A percentile compares a stretch with the other conserved stretches of the same genome.
Evolutionary conservation across 106 monocot genomes (phyloP).

Genomic region (Phalaenopsis aphrodite): DNA sequence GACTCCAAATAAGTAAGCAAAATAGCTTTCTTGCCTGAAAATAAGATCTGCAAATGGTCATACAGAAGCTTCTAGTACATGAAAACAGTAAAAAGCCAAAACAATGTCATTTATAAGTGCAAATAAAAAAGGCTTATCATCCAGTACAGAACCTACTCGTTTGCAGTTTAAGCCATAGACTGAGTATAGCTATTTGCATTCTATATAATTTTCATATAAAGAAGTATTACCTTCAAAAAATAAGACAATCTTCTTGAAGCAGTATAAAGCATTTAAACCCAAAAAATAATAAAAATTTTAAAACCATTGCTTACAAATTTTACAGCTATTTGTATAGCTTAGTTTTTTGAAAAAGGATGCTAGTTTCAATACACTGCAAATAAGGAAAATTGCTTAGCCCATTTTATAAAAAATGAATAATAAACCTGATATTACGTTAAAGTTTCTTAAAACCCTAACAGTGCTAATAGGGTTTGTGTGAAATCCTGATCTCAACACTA

Average conservation of each 20-base stretch:
- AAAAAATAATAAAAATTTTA: not conserved
- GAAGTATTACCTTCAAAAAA: not conserved
- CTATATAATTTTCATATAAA: not conserved
- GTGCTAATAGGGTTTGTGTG: not conserved
- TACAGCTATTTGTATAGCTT: not conserved
- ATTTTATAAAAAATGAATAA: not conserved
- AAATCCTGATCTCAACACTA: not conserved
- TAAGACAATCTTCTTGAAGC: not conserved
- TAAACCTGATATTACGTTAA: not conserved
- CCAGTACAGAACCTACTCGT: not conserved
- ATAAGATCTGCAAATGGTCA: not conserved
- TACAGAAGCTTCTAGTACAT: not conserved
- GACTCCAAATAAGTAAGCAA: conserved; percentile 97
- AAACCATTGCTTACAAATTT: not conserved
- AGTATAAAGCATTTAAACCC: not conserved
- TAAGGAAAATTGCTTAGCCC: not conserved
- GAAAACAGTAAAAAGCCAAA: not conserved
- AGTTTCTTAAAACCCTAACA: not conserved
- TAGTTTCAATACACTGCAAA: not conserved
- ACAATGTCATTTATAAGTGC: not conserved
- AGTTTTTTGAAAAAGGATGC: not conserved
- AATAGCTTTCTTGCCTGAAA: conserved; percentile 95
- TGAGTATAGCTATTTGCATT: not conserved
- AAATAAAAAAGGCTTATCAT: not conserved
- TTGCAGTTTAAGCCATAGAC: not conserved